phyloP scores from a whole-genome alignment of 495 filamentous ascomycete species.

The Penicillium longicatenatum region DNA sequence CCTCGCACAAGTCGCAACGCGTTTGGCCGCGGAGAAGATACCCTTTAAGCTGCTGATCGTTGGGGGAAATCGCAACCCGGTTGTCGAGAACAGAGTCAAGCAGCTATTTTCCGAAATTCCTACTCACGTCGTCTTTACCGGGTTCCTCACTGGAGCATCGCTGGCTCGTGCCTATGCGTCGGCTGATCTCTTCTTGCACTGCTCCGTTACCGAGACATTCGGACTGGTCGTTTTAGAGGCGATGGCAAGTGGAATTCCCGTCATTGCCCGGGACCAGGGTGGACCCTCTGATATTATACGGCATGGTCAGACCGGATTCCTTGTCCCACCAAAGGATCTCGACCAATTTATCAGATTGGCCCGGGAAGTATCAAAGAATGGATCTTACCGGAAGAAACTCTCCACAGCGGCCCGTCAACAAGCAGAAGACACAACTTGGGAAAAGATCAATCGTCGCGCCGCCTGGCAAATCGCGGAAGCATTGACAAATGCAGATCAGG shows the following conservation, averaged over 20 bases:
- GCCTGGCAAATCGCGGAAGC: conserved; percentile 58
- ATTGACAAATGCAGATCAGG: conserved; percentile 37
- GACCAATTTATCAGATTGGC: conserved; percentile 52
- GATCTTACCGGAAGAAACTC: conserved; percentile 36
- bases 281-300: conserved; percentile 64
- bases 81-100: conserved; percentile 56
- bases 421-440: conserved; percentile 63
- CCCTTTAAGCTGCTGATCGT: conserved; percentile 62
- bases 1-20: conserved; percentile 50
- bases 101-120: conserved; percentile 48
- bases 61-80: conserved; percentile 60
- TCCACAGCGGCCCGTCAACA: conserved; percentile 44
- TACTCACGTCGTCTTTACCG: conserved; percentile 58
- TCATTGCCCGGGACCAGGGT: conserved; percentile 64
- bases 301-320: conserved; percentile 56
- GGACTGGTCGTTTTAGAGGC: conserved; percentile 65
- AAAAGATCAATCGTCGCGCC: conserved; percentile 62
- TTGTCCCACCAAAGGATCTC: conserved; percentile 56
- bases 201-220: conserved; percentile 67
- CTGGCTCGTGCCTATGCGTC: conserved; percentile 60
- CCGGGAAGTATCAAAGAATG: conserved; percentile 40
- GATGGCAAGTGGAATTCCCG: conserved; percentile 65
- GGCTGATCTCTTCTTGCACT: conserved; percentile 64
- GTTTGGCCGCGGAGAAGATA: conserved; percentile 53
- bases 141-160: conserved; percentile 54